A percentile compares a stretch with the other conserved stretches of the same genome.
Conservation (phyloP, 176 grass and related monocot species). For the Hsuehochloa calcarea region DNA sequence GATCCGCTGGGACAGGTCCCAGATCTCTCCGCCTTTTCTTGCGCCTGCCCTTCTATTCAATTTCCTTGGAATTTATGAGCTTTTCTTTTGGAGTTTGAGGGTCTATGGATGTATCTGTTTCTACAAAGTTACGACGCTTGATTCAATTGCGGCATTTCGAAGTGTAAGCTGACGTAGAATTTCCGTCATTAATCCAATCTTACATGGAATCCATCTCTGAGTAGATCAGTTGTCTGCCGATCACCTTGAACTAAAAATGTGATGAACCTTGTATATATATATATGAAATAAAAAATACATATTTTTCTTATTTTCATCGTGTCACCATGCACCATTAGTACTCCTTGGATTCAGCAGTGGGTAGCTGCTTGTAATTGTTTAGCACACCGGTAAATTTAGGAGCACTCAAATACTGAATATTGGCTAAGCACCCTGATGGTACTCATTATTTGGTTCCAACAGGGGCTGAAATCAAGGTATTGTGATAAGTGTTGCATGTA, state of each 20-base stretch:
- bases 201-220: not conserved
- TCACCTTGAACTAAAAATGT: not conserved
- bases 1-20: slow-evolving; percentile 57
- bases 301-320: not conserved
- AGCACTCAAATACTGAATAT: not conserved
- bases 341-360: not conserved
- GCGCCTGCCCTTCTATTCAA: not conserved
- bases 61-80: not conserved
- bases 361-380: not conserved
- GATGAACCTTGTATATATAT: not conserved
- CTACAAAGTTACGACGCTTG: not conserved
- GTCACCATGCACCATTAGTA: not conserved
- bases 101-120: not conserved
- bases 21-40: slow-evolving; percentile 6
- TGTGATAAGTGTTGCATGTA: slow-evolving; percentile 83
- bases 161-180: not conserved
- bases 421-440: not conserved
- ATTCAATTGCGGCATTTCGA: not conserved
- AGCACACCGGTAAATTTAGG: not conserved
- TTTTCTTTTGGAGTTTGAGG: not conserved
- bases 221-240: not conserved
- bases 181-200: not conserved
- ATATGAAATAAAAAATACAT: too few relatives aligned
- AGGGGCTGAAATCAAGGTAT: slow-evolving; percentile 70
- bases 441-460: slow-evolving; percentile 21